A percentile compares a stretch with the other conserved stretches of the same genome.
Conservation (phyloP, 2,329 filamentous ascomycete species). For the Sclerotinia subarctica region DNA sequence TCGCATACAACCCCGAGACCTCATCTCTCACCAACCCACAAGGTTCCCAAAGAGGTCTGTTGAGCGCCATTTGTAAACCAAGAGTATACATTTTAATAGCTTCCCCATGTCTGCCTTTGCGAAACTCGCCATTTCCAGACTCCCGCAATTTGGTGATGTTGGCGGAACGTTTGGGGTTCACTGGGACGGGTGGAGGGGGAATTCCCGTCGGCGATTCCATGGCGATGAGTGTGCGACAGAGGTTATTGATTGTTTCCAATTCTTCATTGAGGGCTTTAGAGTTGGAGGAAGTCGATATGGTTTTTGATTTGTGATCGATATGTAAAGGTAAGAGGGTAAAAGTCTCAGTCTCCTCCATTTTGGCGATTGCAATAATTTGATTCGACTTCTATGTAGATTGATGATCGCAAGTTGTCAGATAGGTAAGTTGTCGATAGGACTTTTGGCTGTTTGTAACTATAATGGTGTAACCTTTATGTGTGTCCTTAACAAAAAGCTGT, state of each 20-base stretch:
- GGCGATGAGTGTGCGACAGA: conserved; percentile 71
- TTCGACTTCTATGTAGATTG: neutral
- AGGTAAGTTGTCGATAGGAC: neutral
- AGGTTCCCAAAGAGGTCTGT: conserved; percentile 84
- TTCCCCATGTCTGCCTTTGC: conserved; percentile 70
- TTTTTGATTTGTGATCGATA: conserved; percentile 79
- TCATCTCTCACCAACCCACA: conserved; percentile 81
- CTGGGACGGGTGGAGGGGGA: conserved; percentile 82
- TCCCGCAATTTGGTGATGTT: conserved; percentile 90
- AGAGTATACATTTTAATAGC: conserved; percentile 79
- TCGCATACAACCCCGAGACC: conserved; percentile 73
- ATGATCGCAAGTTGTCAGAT: neutral
- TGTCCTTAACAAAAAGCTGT: conserved; percentile 11
- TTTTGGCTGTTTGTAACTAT: neutral
- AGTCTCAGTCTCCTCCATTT: conserved; percentile 61
- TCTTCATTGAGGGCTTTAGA: conserved; percentile 57
- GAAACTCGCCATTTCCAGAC: conserved; percentile 76
- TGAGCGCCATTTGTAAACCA: conserved; percentile 85
- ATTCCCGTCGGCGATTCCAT: conserved; percentile 54
- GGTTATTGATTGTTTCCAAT: conserved; percentile 70
- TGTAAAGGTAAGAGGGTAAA: conserved; percentile 80
- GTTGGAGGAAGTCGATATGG: conserved; percentile 53
- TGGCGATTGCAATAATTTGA: conserved; percentile 17
- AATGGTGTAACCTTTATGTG: neutral
- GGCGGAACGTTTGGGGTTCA: conserved; percentile 88